Evolutionary conservation across 352 stramenopile genomes (phyloP), one percentile per base, ranked within the genome.

Genomic region (Phytophthora fragariaefolia): DNA sequence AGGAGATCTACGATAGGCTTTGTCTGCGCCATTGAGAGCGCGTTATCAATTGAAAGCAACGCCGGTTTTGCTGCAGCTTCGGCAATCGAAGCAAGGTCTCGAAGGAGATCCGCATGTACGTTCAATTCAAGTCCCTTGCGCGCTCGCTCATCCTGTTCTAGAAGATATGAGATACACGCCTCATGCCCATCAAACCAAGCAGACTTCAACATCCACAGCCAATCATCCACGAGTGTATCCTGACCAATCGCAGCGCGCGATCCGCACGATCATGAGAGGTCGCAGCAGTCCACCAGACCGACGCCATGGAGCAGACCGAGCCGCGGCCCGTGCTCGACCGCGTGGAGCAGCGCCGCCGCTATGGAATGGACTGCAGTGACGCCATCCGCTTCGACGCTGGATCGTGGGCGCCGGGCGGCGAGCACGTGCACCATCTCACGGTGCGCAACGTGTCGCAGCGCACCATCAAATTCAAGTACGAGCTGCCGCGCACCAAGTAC

Each of bases 391-490:
- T 98, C 57, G 74, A 85, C 4, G 86, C 89, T 1, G 94, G 95
- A 15, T 80, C 92, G 30, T 98, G 94, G 94, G 66, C 71, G 6
- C 93, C 95, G 4, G 95, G 94, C 13, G 91, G 95, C 43, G 93
- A 98, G 76, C 96, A 98, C 69, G 80, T 93, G 36, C 85, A 93
- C 68, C 90, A 92, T 30, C 89, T 98, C 59, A 77, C 68, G 12
- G 90, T 98, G 52, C 95, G 97, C 73, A 98, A 98, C 64, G 85
- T 98, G 30, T 92, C 84, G 4, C 71, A 77, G 20, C 80, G 82
- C 66, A 96, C 77, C 10, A 85, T 94, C 63, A 95, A 96, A 72
- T 96, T 98, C 71, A 98, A 97, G 72, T 98, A 98, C 73, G 84
- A 94, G 61, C 80, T 98, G 22, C 95, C 93, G 18, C 85, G 73